Percentiles rank a stretch among this genome's conserved stretches.
Conservation (phyloP, 495 filamentous ascomycete species). For the Delitschia confertaspora region DNA sequence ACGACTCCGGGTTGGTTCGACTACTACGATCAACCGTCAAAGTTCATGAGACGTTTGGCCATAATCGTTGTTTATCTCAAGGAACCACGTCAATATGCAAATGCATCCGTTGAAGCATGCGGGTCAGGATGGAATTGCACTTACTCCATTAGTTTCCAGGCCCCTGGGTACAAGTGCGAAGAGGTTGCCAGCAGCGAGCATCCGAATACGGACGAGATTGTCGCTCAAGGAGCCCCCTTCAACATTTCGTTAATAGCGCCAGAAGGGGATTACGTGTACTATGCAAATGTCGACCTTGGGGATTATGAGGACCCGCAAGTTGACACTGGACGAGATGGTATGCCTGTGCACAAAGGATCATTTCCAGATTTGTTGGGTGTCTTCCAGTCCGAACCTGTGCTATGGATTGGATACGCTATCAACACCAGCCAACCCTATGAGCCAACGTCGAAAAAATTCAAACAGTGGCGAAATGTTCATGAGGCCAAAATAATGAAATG, state of each 20-base stretch:
- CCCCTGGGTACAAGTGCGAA: constrained; percentile 37
- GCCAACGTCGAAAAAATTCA: constrained; percentile 3
- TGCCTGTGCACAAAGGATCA: constrained; percentile 10
- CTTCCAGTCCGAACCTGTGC: constrained; percentile 32
- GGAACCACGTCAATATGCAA: constrained; percentile 15
- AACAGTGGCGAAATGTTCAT: constrained; percentile 27
- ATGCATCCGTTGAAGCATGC: constrained; percentile 16
- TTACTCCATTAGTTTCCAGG: constrained; percentile 29
- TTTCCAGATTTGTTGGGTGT: constrained; percentile 28
- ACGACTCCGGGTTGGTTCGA: constrained; percentile 21
- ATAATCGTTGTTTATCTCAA: constrained; percentile 25
- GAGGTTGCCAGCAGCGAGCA: constrained; percentile 16
- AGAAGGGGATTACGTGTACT: constrained; percentile 29
- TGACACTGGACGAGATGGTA: constrained; percentile 12
- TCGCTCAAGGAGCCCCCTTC: constrained; percentile 12
- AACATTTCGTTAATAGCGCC: constrained; percentile 28
- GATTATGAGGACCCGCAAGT: constrained; percentile 26
- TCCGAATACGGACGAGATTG: constrained; percentile 1
- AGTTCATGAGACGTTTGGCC: constrained; percentile 24
- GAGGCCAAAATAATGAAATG: constrained; percentile 32
- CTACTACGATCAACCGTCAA: constrained; percentile 36
- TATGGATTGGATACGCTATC: constrained; percentile 36
- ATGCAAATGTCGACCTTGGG: constrained; percentile 22
- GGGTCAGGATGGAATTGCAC: constrained; percentile 35
- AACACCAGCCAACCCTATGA: constrained; percentile 29